Conservation (phyloP, 2,329 filamentous ascomycete genomes). For the Cordyceps tenuipes region DNA sequence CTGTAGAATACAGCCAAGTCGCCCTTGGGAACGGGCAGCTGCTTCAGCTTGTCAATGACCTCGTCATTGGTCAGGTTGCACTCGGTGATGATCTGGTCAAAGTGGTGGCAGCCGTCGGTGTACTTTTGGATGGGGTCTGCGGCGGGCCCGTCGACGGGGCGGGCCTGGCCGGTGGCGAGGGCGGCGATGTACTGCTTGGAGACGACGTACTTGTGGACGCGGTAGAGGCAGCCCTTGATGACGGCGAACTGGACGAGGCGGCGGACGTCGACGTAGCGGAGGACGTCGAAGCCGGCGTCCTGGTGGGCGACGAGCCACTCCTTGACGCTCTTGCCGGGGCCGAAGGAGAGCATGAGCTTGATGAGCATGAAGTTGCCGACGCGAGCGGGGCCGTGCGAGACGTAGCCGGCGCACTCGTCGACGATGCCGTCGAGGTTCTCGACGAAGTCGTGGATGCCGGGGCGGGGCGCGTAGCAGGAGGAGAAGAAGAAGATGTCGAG, state of each 20-base stretch:
- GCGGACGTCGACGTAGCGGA: constrained; percentile 75
- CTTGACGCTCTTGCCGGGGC: constrained; percentile 73
- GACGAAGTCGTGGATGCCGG: constrained; percentile 71
- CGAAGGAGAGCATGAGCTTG: constrained; percentile 77
- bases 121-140: constrained; percentile 53
- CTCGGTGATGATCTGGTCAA: constrained; percentile 78
- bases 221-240: constrained; percentile 89
- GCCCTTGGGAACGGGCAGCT: constrained; percentile 41
- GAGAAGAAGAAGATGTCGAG: constrained; percentile 94
- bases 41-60: constrained; percentile 60
- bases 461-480: constrained; percentile 77
- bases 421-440: constrained; percentile 65
- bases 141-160: constrained; percentile 25
- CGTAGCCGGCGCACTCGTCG: constrained; percentile 81
- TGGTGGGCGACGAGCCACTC: constrained; percentile 78
- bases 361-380: constrained; percentile 60
- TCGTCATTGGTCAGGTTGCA: constrained; percentile 61
- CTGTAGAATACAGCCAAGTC: constrained; percentile 48
- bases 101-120: constrained; percentile 65
- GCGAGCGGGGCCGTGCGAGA: constrained; percentile 44
- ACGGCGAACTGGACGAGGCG: constrained; percentile 92
- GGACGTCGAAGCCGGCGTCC: constrained; percentile 53
- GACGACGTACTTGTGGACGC: constrained; percentile 85
- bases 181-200: constrained; percentile 53
- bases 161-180: constrained; percentile 45